These are phyloP conservation scores for Lathyrus sativus DNA, from an alignment of 306 rosid genomes.

Conservation along the genomic window DNA sequence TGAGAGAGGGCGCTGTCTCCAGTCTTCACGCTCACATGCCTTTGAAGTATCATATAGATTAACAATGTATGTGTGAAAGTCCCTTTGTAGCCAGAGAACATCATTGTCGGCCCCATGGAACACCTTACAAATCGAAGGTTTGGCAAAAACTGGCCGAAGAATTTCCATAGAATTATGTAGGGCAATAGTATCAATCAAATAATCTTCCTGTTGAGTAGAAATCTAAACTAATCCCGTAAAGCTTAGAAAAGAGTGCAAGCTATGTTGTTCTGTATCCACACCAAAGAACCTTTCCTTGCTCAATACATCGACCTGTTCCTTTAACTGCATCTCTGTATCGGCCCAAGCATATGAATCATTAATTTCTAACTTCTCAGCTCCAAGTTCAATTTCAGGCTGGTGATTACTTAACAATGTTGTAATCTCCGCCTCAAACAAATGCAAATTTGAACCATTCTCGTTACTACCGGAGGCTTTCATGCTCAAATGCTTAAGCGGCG, in stretches of 20 bases:
- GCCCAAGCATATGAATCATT: slow-evolving; percentile 20
- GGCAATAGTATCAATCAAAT: too few species aligned
- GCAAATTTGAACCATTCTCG: slow-evolving; percentile 47
- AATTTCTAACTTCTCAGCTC: slow-evolving; percentile 52
- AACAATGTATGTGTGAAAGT: slow-evolving; percentile 84
- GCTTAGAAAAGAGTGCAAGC: too few species aligned
- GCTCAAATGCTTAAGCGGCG: slow-evolving; percentile 69
- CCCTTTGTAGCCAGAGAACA: slow-evolving; percentile 88
- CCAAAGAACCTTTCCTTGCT: too few species aligned
- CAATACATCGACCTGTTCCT: too few species aligned
- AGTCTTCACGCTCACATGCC: slow-evolving; percentile 96
- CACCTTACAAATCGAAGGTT: too few species aligned
- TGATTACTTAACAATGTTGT: slow-evolving; percentile 47
- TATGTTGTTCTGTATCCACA: too few species aligned
- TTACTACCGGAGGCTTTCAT: slow-evolving; percentile 25
- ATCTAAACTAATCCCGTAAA: too few species aligned
- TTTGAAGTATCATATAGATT: slow-evolving; percentile 90
- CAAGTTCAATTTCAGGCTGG: slow-evolving; percentile 46
- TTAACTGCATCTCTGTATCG: not conserved
- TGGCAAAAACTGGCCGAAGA: too few species aligned
- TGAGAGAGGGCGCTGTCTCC: slow-evolving; percentile 94
- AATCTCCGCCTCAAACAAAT: slow-evolving; percentile 73
- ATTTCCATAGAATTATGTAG: too few species aligned
- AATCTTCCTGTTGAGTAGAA: too few species aligned
- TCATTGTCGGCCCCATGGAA: slow-evolving; percentile 98